phyloP scores from a whole-genome alignment of 352 stramenopile species.

The Phytophthora cactorum region DNA sequence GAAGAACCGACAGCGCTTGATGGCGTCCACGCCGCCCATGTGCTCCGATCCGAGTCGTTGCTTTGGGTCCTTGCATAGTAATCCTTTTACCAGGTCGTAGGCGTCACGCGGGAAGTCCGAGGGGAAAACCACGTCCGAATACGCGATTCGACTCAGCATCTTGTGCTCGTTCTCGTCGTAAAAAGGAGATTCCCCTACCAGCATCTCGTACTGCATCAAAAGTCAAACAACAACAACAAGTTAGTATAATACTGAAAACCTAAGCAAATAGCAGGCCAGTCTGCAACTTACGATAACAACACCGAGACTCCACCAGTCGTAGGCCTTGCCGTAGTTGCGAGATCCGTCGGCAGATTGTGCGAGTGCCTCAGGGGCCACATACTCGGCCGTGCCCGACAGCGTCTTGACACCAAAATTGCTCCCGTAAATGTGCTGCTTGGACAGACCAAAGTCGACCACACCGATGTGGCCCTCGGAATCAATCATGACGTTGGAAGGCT shows the following conservation, averaged over 20 bases:
- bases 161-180: conserved; percentile 91
- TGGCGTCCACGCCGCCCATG: conserved; percentile 69
- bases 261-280: too few relatives aligned
- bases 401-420: conserved; percentile 89
- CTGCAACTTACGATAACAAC: conserved; percentile 77
- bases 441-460: conserved; percentile 89
- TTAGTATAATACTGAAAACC: conserved; percentile 2
- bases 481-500: conserved; percentile 92
- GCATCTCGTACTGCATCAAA: conserved; percentile 82
- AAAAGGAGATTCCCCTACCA: conserved; percentile 86
- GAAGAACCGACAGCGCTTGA: conserved; percentile 83
- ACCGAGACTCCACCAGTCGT: conserved; percentile 91
- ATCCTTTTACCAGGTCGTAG: conserved; percentile 72
- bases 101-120: conserved; percentile 79
- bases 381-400: conserved; percentile 85
- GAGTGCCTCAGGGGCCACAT: conserved; percentile 86
- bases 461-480: conserved; percentile 89
- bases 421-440: conserved; percentile 90
- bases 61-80: conserved; percentile 79
- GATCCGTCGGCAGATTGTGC: conserved; percentile 81
- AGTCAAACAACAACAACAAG: neutral
- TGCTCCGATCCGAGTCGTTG: conserved; percentile 69
- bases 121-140: conserved; percentile 78
- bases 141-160: conserved; percentile 87
- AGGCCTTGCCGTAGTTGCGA: conserved; percentile 88